Evolutionary conservation across 108 stramenopile species (phyloP).

Genomic region (Cyclotella baltica): DNA sequence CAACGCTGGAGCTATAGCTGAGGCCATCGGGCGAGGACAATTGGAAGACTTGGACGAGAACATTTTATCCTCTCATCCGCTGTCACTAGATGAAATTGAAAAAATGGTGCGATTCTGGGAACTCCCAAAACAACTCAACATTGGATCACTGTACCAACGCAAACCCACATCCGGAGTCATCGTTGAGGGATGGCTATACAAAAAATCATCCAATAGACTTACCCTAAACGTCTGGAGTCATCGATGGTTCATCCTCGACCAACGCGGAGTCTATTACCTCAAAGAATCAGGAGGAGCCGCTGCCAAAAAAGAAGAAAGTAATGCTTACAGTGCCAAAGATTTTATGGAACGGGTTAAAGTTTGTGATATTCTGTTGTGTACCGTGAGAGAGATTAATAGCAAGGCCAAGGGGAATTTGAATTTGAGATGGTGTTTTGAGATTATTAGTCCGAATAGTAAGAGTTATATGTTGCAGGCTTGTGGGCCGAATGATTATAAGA

Average conservation of each 20-base stretch:
- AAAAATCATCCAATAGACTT: conserved; percentile 73
- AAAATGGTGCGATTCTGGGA: conserved; percentile 79
- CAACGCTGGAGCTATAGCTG: conserved; percentile 59
- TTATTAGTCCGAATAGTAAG: conserved; percentile 88
- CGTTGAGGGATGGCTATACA: conserved; percentile 91
- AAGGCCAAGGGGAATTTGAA: conserved; percentile 64
- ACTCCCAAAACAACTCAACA: conserved; percentile 66
- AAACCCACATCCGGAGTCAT: conserved; percentile 79
- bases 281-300: conserved; percentile 47
- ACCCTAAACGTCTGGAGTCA: conserved; percentile 76
- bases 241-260: conserved; percentile 91
- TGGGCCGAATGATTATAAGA: conserved; percentile 83
- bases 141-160: conserved; percentile 74
- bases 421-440: conserved; percentile 91
- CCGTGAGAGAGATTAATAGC: conserved; percentile 81
- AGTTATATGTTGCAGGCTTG: conserved; percentile 91
- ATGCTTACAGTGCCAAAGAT: conserved; percentile 27
- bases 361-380: conserved; percentile 92
- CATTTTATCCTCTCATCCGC: conserved; percentile 49
- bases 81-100: conserved; percentile 76
- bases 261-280: conserved; percentile 83
- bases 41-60: conserved; percentile 55
- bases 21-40: conserved; percentile 71
- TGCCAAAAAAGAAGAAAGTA: conserved; percentile 47
- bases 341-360: conserved; percentile 83